Conservation (phyloP, 2,329 filamentous ascomycete species). For the Hypoxylon sp. region DNA sequence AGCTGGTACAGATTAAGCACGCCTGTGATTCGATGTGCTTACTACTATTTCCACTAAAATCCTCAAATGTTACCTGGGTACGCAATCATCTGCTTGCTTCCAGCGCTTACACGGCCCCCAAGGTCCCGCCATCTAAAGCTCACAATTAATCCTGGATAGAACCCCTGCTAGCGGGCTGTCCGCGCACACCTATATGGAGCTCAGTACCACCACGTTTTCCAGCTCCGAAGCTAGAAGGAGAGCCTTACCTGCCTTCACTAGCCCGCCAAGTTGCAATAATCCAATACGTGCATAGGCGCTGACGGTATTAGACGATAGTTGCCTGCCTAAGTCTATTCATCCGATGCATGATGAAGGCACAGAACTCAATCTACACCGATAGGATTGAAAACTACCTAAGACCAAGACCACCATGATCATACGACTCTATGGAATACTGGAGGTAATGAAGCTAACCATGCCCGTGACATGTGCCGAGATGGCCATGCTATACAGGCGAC, state of each 20-base stretch:
- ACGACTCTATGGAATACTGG: constrained; percentile 5
- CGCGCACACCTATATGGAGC: constrained; percentile 10
- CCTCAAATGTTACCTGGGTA: constrained; percentile 20
- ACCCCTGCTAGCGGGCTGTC: constrained; percentile 28
- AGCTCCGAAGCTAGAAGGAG: constrained; percentile 14
- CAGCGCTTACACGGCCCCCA: constrained; percentile 16
- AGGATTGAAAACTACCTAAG: constrained; percentile 11
- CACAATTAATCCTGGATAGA: constrained; percentile 3
- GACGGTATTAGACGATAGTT: constrained; percentile 16
- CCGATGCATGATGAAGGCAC: constrained; percentile 27
- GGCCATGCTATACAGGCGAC: constrained; percentile 6
- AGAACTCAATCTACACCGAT: constrained; percentile 11
- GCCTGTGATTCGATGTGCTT: constrained; percentile 24
- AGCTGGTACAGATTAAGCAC: constrained; percentile 13
- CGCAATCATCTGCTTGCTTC: constrained; percentile 11
- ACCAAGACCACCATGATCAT: not conserved
- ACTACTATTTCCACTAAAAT: constrained; percentile 35
- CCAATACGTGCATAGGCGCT: constrained; percentile 1
- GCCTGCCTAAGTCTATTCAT: constrained; percentile 16
- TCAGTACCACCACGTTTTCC: constrained; percentile 17
- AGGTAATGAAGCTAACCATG: not conserved
- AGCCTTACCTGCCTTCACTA: constrained; percentile 1
- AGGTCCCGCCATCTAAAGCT: constrained; percentile 16
- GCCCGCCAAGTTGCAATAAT: constrained; percentile 3
- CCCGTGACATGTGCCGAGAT: constrained; percentile 15